phyloP scores from a whole-genome alignment of 2,329 filamentous ascomycete genomes.

The Aureobasidium sp. region DNA sequence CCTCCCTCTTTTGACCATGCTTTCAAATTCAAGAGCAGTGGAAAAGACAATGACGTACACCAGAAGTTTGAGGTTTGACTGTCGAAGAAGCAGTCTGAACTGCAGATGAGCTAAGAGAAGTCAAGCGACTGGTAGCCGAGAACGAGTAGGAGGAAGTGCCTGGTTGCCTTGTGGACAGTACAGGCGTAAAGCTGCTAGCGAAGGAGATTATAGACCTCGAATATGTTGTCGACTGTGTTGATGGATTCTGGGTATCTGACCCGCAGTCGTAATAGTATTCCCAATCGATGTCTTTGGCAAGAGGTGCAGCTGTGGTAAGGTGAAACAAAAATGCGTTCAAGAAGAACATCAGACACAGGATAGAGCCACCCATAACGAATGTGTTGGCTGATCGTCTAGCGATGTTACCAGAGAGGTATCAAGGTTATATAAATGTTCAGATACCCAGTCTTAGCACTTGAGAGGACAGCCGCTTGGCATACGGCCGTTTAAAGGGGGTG shows the following conservation, averaged over 20 bases:
- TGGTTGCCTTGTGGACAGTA: background rate
- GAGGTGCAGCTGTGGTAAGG: background rate
- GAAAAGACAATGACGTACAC: conserved; percentile 1
- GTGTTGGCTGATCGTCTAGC: background rate
- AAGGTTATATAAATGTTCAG: background rate
- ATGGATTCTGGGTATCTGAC: background rate
- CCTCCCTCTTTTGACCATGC: background rate
- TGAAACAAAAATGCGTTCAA: background rate
- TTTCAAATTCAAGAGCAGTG: background rate
- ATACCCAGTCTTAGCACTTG: background rate
- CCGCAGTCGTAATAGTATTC: background rate
- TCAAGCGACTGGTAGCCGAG: conserved; percentile 18
- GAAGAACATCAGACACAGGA: background rate
- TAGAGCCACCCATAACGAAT: background rate
- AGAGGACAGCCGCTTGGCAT: background rate
- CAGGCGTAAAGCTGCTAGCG: background rate
- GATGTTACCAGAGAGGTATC: background rate
- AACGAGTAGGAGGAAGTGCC: background rate
- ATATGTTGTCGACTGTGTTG: background rate
- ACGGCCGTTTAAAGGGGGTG: background rate
- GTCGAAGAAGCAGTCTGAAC: conserved; percentile 21
- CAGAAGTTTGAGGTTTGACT: conserved; percentile 9
- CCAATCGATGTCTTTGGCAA: background rate
- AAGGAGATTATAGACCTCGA: background rate
- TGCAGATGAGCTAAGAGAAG: conserved; percentile 22